These are phyloP conservation scores for Apiotrichum siamense DNA, from an alignment of 1,284 basidiomycete genomes.

Conservation along the genomic window DNA sequence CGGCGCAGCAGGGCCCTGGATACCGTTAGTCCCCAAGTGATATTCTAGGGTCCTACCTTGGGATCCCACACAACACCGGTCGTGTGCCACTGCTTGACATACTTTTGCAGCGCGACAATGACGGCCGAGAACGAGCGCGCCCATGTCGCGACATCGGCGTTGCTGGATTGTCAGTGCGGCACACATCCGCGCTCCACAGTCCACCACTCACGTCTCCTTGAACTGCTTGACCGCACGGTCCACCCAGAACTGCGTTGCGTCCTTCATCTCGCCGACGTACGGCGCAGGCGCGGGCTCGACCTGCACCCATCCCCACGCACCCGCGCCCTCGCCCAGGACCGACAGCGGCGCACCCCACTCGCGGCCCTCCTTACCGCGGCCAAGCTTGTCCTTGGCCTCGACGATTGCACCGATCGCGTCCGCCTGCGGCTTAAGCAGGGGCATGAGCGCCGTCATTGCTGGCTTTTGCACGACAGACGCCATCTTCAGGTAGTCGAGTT, in stretches of 20 bases:
- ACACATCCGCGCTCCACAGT: too few relatives aligned
- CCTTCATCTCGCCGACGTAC: constrained; percentile 77
- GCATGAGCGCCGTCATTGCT: constrained; percentile 49
- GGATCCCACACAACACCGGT: constrained; percentile 88
- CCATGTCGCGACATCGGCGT: constrained; percentile 87
- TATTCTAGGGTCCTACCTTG: constrained; percentile 52
- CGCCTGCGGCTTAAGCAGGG: constrained; percentile 65
- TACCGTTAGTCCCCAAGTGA: too few relatives aligned
- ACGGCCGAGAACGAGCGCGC: constrained; percentile 65
- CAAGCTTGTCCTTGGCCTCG: constrained; percentile 72
- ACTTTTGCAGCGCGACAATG: constrained; percentile 73
- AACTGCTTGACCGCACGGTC: constrained; percentile 88
- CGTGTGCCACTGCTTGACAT: constrained; percentile 79
- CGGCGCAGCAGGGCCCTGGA: constrained; percentile 8
- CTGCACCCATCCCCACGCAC: constrained; percentile 87
- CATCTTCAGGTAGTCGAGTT: constrained; percentile 63
- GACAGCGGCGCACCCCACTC: constrained; percentile 78
- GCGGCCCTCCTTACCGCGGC: constrained; percentile 60
- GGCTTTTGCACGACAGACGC: constrained; percentile 76
- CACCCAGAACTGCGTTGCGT: constrained; percentile 82
- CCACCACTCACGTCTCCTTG: constrained; percentile 70
- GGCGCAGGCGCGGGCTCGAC: constrained; percentile 63
- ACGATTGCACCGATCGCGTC: constrained; percentile 68
- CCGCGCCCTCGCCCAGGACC: constrained; percentile 72
- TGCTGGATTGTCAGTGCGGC: constrained; percentile 51